Evolutionary conservation across 179 eudicot species (phyloP), one percentile per base, ranked within the genome.

Genomic region (Actinidia arguta): DNA sequence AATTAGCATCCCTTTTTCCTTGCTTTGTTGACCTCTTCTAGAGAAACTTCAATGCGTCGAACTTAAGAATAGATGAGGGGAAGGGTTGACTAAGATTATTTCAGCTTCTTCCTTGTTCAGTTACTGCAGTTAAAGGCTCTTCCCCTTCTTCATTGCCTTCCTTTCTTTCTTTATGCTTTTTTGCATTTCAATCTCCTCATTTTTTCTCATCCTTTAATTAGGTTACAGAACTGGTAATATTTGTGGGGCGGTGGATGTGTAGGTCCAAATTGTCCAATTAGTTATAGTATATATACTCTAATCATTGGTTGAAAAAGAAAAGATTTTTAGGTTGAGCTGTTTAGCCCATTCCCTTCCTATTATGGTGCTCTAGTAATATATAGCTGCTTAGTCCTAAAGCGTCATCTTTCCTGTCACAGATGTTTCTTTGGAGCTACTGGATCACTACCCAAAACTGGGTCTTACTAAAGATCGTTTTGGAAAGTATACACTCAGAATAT

Each of bases 401-500:
- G 27, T 62, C 31, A 22, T 66, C 42, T 66, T 66, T 66, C 70
- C 27, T 13, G 12, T 14, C 8, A 3, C 70, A 66, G 70, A 66
- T 66, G 70, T 66, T 31, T 42, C 70, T 31, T 27, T 66, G 70
- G 44, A 66, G 44, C 44, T 66, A 14, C 44, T 66, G 70, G 39
- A 66, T 13, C 44, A 66, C 44, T 66, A 66, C 46, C 70, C 46
- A 66, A 66, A 27, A 66, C 13, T 66, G 44, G 70, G 70, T 66
- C 70, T 66, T 31, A 66, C 70, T 31, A 66, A 66, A 66, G 70
- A 66, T 66, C 39, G 70, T 66, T 66, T 66, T 0, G 70, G 70
- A 31, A 66, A 66, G 44, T 66, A 31, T 44, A 66, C 70, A 31
- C 70, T 66, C 17, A 27, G 70, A 66, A 66, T 66, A 66, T 31